Conservation (phyloP, 805 yeast genomes). For the Ogataea kodamae region DNA sequence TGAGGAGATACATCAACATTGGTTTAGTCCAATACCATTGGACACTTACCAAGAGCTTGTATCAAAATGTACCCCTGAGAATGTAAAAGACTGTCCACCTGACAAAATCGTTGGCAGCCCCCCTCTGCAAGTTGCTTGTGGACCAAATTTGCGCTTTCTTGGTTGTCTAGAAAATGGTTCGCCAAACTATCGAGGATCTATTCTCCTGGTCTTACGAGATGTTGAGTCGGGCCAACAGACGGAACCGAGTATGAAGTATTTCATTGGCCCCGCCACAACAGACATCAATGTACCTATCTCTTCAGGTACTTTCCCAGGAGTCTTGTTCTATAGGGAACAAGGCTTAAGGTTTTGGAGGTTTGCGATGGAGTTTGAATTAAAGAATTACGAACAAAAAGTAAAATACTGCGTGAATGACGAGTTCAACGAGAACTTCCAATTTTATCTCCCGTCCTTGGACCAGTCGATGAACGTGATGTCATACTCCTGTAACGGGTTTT, state of each 20-base stretch:
- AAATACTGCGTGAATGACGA: constrained; percentile 56
- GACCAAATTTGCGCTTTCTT: constrained; percentile 71
- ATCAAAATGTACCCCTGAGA: constrained; percentile 20
- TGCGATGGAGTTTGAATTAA: constrained; percentile 47
- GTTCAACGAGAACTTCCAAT: constrained; percentile 45
- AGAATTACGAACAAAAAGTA: constrained; percentile 53
- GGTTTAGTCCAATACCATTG: constrained; percentile 32
- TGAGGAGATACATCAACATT: constrained; percentile 13
- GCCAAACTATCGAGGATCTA: constrained; percentile 60
- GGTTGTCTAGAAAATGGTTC: constrained; percentile 54
- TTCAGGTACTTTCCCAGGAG: constrained; percentile 47
- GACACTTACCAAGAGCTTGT: constrained; percentile 23
- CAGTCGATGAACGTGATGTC: constrained; percentile 80
- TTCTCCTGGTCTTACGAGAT: constrained; percentile 60
- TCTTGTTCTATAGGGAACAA: constrained; percentile 38
- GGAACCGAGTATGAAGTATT: constrained; percentile 32
- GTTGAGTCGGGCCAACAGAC: constrained; percentile 17
- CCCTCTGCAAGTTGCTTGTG: constrained; percentile 52
- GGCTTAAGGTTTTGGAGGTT: constrained; percentile 67
- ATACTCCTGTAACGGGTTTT: constrained; percentile 89
- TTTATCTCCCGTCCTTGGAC: constrained; percentile 60
- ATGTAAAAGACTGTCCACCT: constrained; percentile 20
- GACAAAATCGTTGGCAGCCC: constrained; percentile 30
- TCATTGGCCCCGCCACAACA: constrained; percentile 34
- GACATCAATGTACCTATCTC: constrained; percentile 11